A percentile compares a stretch with the other conserved stretches of the same genome.
These are phyloP conservation scores for Gaertneriomyces sp. DNA, from an alignment of 192 early-diverging fungal species.

Conservation along the genomic window DNA sequence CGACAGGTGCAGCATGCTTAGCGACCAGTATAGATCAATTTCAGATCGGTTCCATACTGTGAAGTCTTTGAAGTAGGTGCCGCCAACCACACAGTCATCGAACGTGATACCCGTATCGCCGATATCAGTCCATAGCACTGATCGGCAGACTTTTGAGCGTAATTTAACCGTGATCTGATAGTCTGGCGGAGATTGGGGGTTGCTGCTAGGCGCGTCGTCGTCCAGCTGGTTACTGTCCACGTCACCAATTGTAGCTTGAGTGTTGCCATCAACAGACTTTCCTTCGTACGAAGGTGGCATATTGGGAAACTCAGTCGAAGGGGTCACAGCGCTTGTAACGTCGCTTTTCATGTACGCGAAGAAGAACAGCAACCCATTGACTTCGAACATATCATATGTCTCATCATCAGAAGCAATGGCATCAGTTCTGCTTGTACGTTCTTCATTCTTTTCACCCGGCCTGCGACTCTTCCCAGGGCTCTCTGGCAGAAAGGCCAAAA, in stretches of 20 bases:
- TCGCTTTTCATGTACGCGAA: slow-evolving; percentile 57
- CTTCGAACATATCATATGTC: slow-evolving; percentile 64
- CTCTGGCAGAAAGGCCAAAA: slow-evolving; percentile 78
- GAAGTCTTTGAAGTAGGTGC: slow-evolving; percentile 86
- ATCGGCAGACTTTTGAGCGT: slow-evolving; percentile 80
- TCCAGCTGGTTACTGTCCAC: no score
- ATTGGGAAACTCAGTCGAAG: background rate
- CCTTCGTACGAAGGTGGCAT: no score
- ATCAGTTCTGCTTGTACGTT: slow-evolving; percentile 4
- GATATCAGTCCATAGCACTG: slow-evolving; percentile 88
- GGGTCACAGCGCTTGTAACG: background rate
- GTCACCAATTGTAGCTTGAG: no score
- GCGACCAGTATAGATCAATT: slow-evolving; percentile 83
- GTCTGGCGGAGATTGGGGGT: slow-evolving; percentile 21
- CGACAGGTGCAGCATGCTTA: slow-evolving; percentile 68
- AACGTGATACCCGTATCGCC: slow-evolving; percentile 87
- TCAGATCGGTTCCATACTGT: slow-evolving; percentile 81
- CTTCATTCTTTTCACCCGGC: slow-evolving; percentile 34
- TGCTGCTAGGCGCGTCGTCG: background rate
- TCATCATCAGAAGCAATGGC: slow-evolving; percentile 52
- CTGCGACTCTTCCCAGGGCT: slow-evolving; percentile 16
- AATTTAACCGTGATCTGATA: slow-evolving; percentile 66
- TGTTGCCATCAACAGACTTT: no score
- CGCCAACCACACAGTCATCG: slow-evolving; percentile 89
- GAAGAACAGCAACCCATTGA: slow-evolving; percentile 81